Evolutionary conservation across 2,329 filamentous ascomycete species (phyloP).

Genomic region (Massarina eburnea): DNA sequence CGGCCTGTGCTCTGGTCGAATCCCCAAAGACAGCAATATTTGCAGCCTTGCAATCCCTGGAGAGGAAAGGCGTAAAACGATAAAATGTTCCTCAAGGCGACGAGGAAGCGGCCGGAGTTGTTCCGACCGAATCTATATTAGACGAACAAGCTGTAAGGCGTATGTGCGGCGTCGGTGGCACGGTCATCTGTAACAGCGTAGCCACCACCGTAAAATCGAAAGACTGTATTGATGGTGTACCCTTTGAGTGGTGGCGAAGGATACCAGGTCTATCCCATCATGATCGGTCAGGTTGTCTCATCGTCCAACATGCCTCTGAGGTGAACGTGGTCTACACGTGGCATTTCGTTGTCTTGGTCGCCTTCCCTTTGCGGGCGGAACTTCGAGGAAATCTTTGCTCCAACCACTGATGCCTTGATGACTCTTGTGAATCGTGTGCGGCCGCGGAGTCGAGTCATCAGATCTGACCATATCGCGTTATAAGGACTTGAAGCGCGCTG

Average conservation of each 20-base stretch:
- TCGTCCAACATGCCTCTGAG: conserved; percentile 7
- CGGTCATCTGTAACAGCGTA: conserved; percentile 31
- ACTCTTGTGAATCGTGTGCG: too few relatives aligned
- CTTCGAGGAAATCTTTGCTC: conserved; percentile 5
- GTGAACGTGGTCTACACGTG: neutral
- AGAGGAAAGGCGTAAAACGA: conserved; percentile 44
- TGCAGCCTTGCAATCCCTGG: conserved; percentile 28
- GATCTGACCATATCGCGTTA: too few relatives aligned
- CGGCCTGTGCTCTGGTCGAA: conserved; percentile 47
- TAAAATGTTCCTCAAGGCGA: conserved; percentile 47
- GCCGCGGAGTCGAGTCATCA: too few relatives aligned
- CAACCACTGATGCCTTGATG: conserved; percentile 5
- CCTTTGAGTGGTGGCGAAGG: conserved; percentile 3
- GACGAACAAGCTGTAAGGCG: conserved; percentile 35
- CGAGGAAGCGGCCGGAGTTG: conserved; percentile 42
- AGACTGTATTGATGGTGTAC: conserved; percentile 22
- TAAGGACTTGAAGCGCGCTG: too few relatives aligned
- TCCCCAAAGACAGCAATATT: conserved; percentile 47
- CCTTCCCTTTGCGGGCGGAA: neutral
- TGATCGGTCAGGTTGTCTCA: conserved; percentile 6
- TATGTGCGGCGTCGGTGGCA: conserved; percentile 16
- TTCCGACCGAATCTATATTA: conserved; percentile 47
- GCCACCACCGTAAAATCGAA: conserved; percentile 48
- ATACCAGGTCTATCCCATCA: conserved; percentile 7
- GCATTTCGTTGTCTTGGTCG: neutral